Conservation (phyloP, 106 monocot genomes). For the Acanthochlamys bracteata region DNA sequence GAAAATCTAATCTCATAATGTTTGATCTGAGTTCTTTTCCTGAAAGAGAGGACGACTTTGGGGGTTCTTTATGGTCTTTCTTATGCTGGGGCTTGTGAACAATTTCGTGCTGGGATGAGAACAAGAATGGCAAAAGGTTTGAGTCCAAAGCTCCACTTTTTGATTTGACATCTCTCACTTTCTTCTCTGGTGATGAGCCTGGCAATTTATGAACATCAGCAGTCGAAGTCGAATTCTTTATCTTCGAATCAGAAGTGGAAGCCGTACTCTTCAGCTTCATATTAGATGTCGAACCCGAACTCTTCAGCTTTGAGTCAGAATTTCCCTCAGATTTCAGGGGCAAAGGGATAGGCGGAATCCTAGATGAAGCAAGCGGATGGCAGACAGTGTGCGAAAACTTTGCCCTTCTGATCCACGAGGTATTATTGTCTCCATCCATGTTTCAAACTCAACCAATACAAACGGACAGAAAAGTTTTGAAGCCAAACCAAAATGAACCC, state of each 20-base stretch:
- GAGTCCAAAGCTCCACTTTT: not conserved
- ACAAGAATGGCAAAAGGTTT: conserved; percentile 9
- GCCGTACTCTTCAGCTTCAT: conserved; percentile 6
- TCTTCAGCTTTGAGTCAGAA: conserved; percentile 6
- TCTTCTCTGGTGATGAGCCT: conserved; percentile 1
- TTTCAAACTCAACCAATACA: not conserved
- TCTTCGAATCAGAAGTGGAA: not conserved
- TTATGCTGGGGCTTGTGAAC: not conserved
- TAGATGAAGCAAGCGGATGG: conserved; percentile 30
- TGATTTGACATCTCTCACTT: not conserved
- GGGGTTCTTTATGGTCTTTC: not conserved
- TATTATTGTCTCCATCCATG: conserved; percentile 25
- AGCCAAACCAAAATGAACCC: not conserved
- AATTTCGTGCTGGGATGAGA: not conserved
- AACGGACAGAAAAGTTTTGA: conserved; percentile 2
- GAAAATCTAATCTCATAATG: not conserved
- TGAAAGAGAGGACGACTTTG: not conserved
- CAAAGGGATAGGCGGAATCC: conserved; percentile 16
- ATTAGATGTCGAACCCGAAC: not conserved
- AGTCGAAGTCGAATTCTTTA: not conserved
- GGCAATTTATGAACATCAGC: not conserved
- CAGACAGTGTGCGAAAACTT: conserved; percentile 51
- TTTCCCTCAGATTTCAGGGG: not conserved
- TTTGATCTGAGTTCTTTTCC: conserved; percentile 1
- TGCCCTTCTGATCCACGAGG: conserved; percentile 51